phyloP scores from a whole-genome alignment of 2,329 filamentous ascomycete genomes.

The Colletotrichum noveboracense region DNA sequence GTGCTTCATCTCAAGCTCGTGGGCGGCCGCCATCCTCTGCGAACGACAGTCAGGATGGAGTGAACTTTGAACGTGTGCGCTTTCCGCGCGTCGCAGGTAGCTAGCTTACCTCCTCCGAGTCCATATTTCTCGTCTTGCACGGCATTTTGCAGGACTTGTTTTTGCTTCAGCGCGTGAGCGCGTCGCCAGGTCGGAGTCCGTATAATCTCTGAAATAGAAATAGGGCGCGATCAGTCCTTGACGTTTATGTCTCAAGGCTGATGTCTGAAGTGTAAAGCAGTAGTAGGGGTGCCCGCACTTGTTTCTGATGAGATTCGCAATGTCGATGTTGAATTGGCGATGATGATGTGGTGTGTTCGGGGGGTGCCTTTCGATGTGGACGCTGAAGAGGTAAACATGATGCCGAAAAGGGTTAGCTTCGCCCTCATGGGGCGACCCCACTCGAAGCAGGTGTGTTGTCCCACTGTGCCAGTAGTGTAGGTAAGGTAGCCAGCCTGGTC shows the following conservation, averaged over 20 bases:
- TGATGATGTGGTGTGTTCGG: constrained; percentile 6
- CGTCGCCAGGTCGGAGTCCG: not conserved
- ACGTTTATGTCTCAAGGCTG: too few relatives aligned
- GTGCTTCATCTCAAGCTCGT: constrained; percentile 73
- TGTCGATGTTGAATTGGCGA: not conserved
- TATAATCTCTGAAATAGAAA: not conserved
- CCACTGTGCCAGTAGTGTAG: not conserved
- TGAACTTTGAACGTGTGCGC: not conserved
- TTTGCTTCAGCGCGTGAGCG: constrained; percentile 12
- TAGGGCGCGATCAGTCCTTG: not conserved
- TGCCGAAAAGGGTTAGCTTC: constrained; percentile 27
- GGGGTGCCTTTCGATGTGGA: not conserved
- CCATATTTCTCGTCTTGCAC: constrained; percentile 21
- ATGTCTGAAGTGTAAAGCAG: not conserved
- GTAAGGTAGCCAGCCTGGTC: not conserved
- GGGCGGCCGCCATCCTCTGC: constrained; percentile 51
- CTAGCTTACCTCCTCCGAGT: constrained; percentile 15
- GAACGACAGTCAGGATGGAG: not conserved
- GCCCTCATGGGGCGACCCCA: not conserved
- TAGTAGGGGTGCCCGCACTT: not conserved
- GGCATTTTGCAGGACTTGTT: constrained; percentile 4
- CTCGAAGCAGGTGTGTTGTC: not conserved
- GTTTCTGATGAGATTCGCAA: not conserved
- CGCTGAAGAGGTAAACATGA: constrained; percentile 31
- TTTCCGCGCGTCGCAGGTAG: too few relatives aligned